phyloP scores from a whole-genome alignment of 257 asterid species.

The Solanum bulbocastanum region DNA sequence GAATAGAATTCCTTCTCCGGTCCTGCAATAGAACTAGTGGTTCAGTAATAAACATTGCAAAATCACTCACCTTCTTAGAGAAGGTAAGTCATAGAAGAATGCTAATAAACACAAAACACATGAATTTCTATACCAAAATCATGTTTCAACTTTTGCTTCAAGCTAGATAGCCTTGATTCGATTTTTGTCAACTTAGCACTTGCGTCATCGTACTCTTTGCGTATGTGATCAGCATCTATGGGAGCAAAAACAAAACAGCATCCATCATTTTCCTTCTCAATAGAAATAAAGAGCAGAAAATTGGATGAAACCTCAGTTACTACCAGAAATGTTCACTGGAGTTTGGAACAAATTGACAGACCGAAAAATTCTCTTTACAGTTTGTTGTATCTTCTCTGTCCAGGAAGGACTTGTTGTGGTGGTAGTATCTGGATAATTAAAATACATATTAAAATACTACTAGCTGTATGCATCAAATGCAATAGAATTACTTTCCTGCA shows the following conservation, averaged over 20 bases:
- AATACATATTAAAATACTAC: conserved; percentile 13
- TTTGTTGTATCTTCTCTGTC: conserved; percentile 80
- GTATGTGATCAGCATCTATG: conserved; percentile 73
- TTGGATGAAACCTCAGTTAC: conserved; percentile 4
- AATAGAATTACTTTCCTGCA: not conserved
- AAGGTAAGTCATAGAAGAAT: not conserved
- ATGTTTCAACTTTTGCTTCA: conserved; percentile 69
- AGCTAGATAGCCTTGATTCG: conserved; percentile 82
- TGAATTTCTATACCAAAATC: conserved; percentile 65
- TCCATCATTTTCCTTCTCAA: conserved; percentile 5
- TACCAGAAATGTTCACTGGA: conserved; percentile 91
- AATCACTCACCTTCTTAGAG: not conserved
- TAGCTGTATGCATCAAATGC: not conserved
- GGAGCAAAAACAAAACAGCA: conserved; percentile 15
- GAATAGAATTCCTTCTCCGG: conserved; percentile 88
- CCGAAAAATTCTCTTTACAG: conserved; percentile 50
- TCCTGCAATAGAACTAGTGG: conserved; percentile 46
- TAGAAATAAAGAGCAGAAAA: not conserved
- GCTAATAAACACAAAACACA: not conserved
- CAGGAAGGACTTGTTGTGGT: conserved; percentile 56
- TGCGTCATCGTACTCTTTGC: conserved; percentile 81
- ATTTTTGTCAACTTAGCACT: conserved; percentile 74
- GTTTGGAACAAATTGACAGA: conserved; percentile 71
- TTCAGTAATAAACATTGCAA: conserved; percentile 17
- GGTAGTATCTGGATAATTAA: conserved; percentile 40